Evolutionary conservation across 2,329 filamentous ascomycete genomes (phyloP), one percentile per base, ranked within the genome.

Genomic region (Botrytis porri): DNA sequence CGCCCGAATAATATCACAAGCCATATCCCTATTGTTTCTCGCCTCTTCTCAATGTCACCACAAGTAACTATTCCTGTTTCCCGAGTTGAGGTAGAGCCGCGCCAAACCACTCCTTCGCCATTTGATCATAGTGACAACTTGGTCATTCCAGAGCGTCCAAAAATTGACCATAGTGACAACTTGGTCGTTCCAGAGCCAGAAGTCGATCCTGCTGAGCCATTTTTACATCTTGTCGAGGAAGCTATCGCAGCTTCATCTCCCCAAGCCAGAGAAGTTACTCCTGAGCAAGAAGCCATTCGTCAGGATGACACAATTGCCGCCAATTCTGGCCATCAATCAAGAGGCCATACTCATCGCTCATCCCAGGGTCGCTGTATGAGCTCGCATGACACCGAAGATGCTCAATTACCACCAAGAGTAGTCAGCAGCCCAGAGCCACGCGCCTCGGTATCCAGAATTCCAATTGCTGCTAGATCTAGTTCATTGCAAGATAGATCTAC

Each of bases 1-100:
- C 1, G 18, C 32, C 3, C 25, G 0, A 14, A 39, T 25, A 32
- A 20, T 12, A 1, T 7, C 8, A 16, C 10, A 12, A 0, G 25
- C 8, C 18, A 67, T 67, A 4, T 67, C 6, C 37, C 65, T 7
- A 6, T 32, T 25, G n/a, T 9, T 35, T 32, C 48, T 54, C 25
- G 48, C 9, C 20, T 18, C 14, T 29, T 32, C 29, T 41, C 35
- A 8, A 41, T 29, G 37, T 67, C 37, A 3, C 65, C 35, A 16
- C 25, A 48, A 22, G 35, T 67, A 22, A 41, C 6, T 29, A 29
- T 57, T 22, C n/a, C 65, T 18, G 6, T 57, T 41, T 37, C 37
- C 29, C 25, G 3, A 5, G 48, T 48, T 8, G 37, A 51, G 3
- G 48, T n/a, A 25, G 14, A 66, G 14, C 14, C 32, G 9, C 45